Evolutionary conservation across 1,139 yeast genomes (phyloP).

Genomic region (Lodderomyces elongisporus): DNA sequence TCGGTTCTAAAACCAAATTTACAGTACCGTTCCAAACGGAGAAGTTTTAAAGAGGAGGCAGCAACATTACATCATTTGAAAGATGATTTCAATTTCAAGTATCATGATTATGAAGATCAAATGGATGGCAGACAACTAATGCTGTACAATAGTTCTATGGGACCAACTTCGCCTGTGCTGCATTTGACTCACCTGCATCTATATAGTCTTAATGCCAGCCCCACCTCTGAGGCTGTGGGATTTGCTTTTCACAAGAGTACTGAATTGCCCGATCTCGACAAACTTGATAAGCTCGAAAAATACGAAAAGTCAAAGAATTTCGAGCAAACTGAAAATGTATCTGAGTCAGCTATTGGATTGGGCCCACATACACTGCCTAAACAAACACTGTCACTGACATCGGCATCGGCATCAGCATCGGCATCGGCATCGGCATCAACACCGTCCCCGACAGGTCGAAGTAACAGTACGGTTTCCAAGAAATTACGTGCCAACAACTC

Average conservation of each 20-base stretch:
- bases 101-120: conserved; percentile 17
- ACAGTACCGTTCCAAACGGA: conserved; percentile 14
- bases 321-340: too few relatives aligned
- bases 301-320: too few relatives aligned
- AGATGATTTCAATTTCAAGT: conserved; percentile 30
- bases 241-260: too few relatives aligned
- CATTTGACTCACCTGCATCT: conserved; percentile 5
- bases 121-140: too few relatives aligned
- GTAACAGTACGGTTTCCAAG: too few relatives aligned
- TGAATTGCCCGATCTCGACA: too few relatives aligned
- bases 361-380: too few relatives aligned
- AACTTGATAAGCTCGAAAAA: too few relatives aligned
- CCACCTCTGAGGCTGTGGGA: too few relatives aligned
- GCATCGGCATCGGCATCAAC: not conserved
- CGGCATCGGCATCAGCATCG: too few relatives aligned
- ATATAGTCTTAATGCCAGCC: conserved; percentile 17
- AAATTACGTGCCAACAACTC: conserved; percentile 13
- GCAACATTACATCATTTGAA: conserved; percentile 16
- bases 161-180: conserved; percentile 6
- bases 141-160: conserved; percentile 4
- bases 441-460: not conserved
- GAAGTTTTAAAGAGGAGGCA: conserved; percentile 9
- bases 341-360: too few relatives aligned
- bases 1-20: conserved; percentile 1
- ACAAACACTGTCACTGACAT: not conserved